Conservation (phyloP, 2,329 filamentous ascomycete species). For the Penicillium decumbens region DNA sequence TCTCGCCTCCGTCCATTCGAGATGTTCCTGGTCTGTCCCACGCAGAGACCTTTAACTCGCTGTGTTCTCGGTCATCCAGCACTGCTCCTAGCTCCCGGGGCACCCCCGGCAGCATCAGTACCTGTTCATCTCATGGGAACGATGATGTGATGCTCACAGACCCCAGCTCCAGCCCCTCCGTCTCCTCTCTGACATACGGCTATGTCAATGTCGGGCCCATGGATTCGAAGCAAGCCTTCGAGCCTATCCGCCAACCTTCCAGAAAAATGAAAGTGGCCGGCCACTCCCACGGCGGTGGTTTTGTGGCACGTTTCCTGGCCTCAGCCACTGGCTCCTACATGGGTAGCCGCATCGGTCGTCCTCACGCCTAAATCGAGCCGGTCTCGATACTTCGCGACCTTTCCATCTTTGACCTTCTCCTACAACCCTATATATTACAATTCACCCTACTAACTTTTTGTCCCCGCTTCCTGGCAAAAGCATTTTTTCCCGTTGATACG, state of each 20-base stretch:
- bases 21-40: slow-evolving; percentile 44
- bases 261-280: slow-evolving; percentile 41
- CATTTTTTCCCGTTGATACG: slow-evolving; percentile 12
- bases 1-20: slow-evolving; percentile 43
- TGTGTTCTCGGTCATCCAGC: slow-evolving; percentile 44
- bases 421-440: not conserved
- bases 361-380: slow-evolving; percentile 25
- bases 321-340: slow-evolving; percentile 42
- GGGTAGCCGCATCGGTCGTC: slow-evolving; percentile 35
- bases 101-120: slow-evolving; percentile 42
- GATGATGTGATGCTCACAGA: slow-evolving; percentile 38
- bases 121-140: slow-evolving; percentile 33
- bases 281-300: slow-evolving; percentile 31
- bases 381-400: slow-evolving; percentile 10
- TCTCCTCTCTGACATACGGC: slow-evolving; percentile 30
- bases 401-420: not conserved
- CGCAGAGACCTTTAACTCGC: slow-evolving; percentile 38
- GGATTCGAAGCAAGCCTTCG: slow-evolving; percentile 30
- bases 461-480: slow-evolving; percentile 17
- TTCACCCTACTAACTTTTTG: slow-evolving; percentile 9
- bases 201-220: slow-evolving; percentile 33
- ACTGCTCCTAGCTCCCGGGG: slow-evolving; percentile 42
- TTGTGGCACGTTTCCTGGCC: slow-evolving; percentile 43
- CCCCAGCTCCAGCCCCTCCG: slow-evolving; percentile 29
- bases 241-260: slow-evolving; percentile 31